Percentiles rank a stretch among this genome's conserved stretches.
These are phyloP conservation scores for Melampsora americana DNA, from an alignment of 1,284 basidiomycete genomes.

Conservation along the genomic window DNA sequence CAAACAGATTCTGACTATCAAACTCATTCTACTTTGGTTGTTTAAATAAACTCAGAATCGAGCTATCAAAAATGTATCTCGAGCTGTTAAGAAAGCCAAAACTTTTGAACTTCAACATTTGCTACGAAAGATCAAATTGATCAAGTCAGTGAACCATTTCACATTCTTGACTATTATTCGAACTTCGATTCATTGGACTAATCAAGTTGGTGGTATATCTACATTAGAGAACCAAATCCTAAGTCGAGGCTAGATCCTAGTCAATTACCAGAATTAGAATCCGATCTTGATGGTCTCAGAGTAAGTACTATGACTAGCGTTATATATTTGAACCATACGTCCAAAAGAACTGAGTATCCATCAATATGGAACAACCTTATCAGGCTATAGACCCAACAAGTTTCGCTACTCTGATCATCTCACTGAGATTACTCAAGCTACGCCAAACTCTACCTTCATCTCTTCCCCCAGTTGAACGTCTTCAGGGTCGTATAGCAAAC, in stretches of 20 bases:
- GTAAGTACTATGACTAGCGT: background rate
- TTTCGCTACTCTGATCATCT: background rate
- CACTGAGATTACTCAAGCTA: background rate
- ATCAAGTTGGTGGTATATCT: background rate
- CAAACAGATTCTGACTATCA: no score
- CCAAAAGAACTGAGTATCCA: background rate
- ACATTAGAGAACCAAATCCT: background rate
- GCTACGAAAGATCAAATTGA: conserved; percentile 19
- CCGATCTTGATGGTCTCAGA: conserved; percentile 16
- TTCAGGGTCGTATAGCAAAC: background rate
- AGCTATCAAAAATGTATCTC: conserved; percentile 10
- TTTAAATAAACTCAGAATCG: background rate
- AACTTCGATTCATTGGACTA: background rate
- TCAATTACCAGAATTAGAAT: conserved; percentile 4
- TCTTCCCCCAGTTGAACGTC: background rate
- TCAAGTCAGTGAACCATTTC: conserved; percentile 9
- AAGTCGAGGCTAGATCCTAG: background rate
- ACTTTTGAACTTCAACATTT: conserved; percentile 34
- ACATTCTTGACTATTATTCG: background rate
- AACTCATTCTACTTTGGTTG: no score
- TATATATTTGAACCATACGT: background rate
- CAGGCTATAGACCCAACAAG: background rate
- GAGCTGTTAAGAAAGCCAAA: conserved; percentile 22
- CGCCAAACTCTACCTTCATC: conserved; percentile 1
- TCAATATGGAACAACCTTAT: background rate